These are phyloP conservation scores for Cladorrhinum sp. DNA, from an alignment of 2,329 filamentous ascomycete species.

Conservation along the genomic window DNA sequence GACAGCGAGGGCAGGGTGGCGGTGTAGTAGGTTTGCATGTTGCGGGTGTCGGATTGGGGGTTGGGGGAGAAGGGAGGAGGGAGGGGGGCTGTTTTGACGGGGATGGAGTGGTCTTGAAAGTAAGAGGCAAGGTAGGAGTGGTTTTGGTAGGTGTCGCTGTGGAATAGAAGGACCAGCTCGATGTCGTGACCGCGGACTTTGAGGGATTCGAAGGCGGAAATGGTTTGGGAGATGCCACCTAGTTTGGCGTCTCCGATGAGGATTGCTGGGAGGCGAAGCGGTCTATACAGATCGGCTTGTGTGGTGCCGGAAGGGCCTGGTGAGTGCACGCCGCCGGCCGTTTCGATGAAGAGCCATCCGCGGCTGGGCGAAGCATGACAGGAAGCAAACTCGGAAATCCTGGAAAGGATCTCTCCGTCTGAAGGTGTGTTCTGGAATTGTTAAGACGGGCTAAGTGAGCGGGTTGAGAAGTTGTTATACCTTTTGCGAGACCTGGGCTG, in stretches of 20 bases:
- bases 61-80: conserved; percentile 48
- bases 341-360: conserved; percentile 71
- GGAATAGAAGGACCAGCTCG: conserved; percentile 66
- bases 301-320: conserved; percentile 72
- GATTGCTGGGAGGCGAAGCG: conserved; percentile 68
- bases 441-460: not conserved
- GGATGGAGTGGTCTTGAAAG: conserved; percentile 59
- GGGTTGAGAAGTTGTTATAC: conserved; percentile 28
- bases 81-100: conserved; percentile 53
- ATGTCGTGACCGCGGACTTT: conserved; percentile 76
- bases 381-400: conserved; percentile 45
- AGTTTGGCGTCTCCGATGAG: conserved; percentile 72
- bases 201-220: conserved; percentile 77
- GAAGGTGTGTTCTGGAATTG: conserved; percentile 45
- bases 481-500: conserved; percentile 50
- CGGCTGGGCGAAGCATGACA: conserved; percentile 38
- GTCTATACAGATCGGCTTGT: conserved; percentile 74
- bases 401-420: conserved; percentile 48
- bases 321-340: conserved; percentile 78
- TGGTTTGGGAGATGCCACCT: conserved; percentile 76
- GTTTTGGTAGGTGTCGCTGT: conserved; percentile 64
- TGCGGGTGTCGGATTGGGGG: conserved; percentile 43
- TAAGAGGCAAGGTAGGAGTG: conserved; percentile 64
- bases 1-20: not conserved
- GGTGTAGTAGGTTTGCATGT: conserved; percentile 63